Conservation (phyloP, 768 basidiomycete species). For the Termitomyces sp. region DNA sequence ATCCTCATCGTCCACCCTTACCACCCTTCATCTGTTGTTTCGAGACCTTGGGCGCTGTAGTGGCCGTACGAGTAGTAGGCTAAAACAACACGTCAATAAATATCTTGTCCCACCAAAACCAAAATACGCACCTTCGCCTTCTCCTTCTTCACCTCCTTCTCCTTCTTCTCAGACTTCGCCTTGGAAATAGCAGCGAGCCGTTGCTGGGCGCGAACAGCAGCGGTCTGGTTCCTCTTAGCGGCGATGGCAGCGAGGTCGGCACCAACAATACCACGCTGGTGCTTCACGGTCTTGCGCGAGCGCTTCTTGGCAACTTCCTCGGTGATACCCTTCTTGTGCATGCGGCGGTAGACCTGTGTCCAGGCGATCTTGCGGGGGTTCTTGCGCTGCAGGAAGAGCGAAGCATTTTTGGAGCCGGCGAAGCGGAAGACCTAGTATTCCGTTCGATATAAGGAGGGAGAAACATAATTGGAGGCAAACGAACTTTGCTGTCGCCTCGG, state of each 20-base stretch:
- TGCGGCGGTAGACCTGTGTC: slow-evolving; percentile 90
- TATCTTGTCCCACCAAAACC: neutral
- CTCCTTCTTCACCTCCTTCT: slow-evolving; percentile 91
- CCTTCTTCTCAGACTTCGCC: slow-evolving; percentile 97
- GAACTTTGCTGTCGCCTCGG: slow-evolving; percentile 92
- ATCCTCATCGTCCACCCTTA: slow-evolving; percentile 65
- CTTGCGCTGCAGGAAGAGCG: slow-evolving; percentile 98
- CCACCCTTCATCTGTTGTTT: slow-evolving; percentile 97
- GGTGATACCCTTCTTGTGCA: slow-evolving; percentile 99
- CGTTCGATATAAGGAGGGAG: neutral
- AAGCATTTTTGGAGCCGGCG: slow-evolving; percentile 86
- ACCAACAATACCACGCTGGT: slow-evolving; percentile 97
- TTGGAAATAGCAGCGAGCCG: slow-evolving; percentile 86
- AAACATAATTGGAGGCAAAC: slow-evolving; percentile 9
- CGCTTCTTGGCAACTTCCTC: slow-evolving; percentile 99
- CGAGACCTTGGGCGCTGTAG: slow-evolving; percentile 78
- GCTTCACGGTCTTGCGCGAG: slow-evolving; percentile 93
- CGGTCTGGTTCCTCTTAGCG: slow-evolving; percentile 90
- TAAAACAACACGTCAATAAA: slow-evolving; percentile 18
- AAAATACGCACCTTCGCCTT: slow-evolving; percentile 67
- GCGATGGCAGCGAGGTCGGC: slow-evolving; percentile 89
- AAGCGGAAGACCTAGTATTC: slow-evolving; percentile 86
- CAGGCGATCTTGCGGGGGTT: slow-evolving; percentile 99
- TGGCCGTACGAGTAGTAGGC: slow-evolving; percentile 52
- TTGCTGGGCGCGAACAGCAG: slow-evolving; percentile 76